Evolutionary conservation across 495 filamentous ascomycete species (phyloP).

Genomic region (Daldinia concentrica): DNA sequence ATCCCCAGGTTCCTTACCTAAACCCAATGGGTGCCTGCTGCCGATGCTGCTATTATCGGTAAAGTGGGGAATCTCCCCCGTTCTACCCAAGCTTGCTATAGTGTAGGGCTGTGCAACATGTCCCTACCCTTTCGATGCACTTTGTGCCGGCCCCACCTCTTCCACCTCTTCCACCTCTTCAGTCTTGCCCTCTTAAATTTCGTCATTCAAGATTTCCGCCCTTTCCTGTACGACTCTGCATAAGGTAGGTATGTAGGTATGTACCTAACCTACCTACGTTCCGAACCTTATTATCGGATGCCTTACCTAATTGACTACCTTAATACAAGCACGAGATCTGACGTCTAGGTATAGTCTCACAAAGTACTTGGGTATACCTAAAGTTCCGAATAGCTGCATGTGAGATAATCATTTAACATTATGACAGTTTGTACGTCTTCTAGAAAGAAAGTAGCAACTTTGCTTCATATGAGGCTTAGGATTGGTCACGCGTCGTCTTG

Average conservation of each 20-base stretch:
- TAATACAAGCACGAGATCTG: too few species aligned
- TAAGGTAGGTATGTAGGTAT: background rate
- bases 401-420: too few species aligned
- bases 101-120: constrained; percentile 36
- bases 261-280: too few species aligned
- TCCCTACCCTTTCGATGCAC: background rate
- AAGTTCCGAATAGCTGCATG: too few species aligned
- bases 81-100: constrained; percentile 6
- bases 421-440: background rate
- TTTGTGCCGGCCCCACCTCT: background rate
- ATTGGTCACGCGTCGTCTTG: constrained; percentile 27
- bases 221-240: background rate
- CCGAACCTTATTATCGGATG: too few species aligned
- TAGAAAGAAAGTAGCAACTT: constrained; percentile 1
- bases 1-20: constrained; percentile 15
- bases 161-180: background rate
- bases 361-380: too few species aligned
- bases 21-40: constrained; percentile 9
- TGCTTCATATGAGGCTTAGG: constrained; percentile 26
- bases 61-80: constrained; percentile 31
- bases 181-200: background rate
- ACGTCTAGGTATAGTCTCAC: too few species aligned
- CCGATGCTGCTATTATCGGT: constrained; percentile 27
- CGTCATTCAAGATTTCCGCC: background rate
- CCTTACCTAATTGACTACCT: too few species aligned